Percentiles rank a stretch among this genome's conserved stretches.
These are phyloP conservation scores for Ustulina deusta DNA, from an alignment of 2,329 filamentous ascomycete species.

Conservation along the genomic window DNA sequence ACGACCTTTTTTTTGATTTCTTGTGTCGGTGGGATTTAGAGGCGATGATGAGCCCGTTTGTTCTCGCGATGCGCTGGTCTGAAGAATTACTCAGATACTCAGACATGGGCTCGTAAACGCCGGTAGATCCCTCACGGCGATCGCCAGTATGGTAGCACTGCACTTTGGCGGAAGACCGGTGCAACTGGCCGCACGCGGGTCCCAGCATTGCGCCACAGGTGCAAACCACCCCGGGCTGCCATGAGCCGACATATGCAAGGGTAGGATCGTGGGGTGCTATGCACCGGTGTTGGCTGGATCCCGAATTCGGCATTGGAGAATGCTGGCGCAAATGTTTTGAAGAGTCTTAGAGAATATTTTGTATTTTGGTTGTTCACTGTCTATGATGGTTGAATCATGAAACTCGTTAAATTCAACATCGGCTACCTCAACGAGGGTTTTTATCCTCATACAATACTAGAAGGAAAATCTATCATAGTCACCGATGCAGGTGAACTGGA, in stretches of 20 bases:
- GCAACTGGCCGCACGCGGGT: neutral
- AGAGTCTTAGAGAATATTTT: neutral
- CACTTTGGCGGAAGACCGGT: neutral
- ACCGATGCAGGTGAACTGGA: neutral
- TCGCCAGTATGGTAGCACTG: neutral
- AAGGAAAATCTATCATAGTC: neutral
- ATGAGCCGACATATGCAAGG: conserved; percentile 7
- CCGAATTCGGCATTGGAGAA: neutral
- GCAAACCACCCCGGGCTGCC: neutral
- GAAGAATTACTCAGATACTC: neutral
- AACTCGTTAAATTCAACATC: neutral
- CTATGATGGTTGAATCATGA: neutral
- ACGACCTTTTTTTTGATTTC: too few relatives aligned
- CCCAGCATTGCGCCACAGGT: neutral
- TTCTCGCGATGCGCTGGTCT: neutral
- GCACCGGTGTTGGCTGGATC: conserved; percentile 2
- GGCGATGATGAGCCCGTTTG: neutral
- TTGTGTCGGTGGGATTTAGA: neutral
- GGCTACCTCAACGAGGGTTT: neutral
- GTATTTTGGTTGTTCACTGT: neutral
- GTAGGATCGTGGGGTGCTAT: neutral
- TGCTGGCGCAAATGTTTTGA: neutral
- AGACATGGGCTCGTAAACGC: neutral
- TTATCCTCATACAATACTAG: neutral
- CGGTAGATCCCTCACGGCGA: neutral